Percentiles rank a stretch among this genome's conserved stretches.
Conservation (phyloP, 306 rosid species). For the Biancaea sappan region DNA sequence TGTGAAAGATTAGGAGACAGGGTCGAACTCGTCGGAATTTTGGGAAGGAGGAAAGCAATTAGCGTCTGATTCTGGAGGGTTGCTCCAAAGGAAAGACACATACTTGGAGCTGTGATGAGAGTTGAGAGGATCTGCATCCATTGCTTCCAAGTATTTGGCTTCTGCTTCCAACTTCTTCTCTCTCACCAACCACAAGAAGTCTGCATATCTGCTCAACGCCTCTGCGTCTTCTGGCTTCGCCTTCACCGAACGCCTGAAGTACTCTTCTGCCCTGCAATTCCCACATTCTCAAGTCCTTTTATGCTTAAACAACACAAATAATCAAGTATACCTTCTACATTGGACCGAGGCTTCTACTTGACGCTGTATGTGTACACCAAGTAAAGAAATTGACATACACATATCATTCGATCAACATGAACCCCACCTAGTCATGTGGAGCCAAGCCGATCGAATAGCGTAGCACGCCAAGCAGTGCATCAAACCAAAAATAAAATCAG, state of each 20-base stretch:
- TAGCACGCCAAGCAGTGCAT: no score
- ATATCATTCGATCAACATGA: no score
- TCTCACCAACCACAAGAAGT: conserved; percentile 65
- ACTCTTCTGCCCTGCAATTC: conserved; percentile 76
- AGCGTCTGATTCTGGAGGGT: conserved; percentile 66
- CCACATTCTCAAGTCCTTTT: no score
- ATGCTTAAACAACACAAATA: not conserved
- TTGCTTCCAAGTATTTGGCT: conserved; percentile 61
- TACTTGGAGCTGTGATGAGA: conserved; percentile 56
- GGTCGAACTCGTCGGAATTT: conserved; percentile 32
- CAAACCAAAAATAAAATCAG: no score
- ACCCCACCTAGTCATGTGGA: no score
- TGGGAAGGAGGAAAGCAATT: conserved; percentile 50
- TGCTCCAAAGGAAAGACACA: conserved; percentile 73
- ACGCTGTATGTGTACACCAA: no score
- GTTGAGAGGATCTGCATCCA: conserved; percentile 60
- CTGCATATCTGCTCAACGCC: conserved; percentile 62
- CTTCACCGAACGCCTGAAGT: conserved; percentile 54
- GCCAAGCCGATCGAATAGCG: no score
- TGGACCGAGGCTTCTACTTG: no score
- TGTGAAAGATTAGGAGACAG: no score
- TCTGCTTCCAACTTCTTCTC: conserved; percentile 75
- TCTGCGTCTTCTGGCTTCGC: conserved; percentile 60
- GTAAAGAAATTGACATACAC: no score
- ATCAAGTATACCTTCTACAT: not conserved